Percentiles rank a stretch among this genome's conserved stretches.
phyloP scores from a whole-genome alignment of 441 rosid species.

The Cnidoscolus chayamansa region DNA sequence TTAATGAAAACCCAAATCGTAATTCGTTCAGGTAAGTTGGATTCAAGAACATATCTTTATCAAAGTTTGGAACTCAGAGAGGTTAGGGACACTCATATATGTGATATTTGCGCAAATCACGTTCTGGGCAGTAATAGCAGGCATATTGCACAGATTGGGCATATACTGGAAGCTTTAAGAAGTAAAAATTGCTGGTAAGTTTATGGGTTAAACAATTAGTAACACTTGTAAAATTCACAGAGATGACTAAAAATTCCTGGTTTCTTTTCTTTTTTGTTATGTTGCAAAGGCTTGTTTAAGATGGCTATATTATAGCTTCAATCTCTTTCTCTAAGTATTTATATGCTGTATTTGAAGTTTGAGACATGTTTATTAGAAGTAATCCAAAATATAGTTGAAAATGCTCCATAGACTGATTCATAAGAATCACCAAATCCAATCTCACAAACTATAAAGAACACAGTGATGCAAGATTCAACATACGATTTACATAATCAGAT shows the following conservation, averaged over 20 bases:
- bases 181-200: not conserved
- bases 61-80: slow-evolving; percentile 51
- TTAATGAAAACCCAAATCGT: too few relatives aligned
- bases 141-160: slow-evolving; percentile 51
- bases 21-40: slow-evolving; percentile 43
- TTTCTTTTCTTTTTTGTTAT: not conserved
- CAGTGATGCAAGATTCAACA: too few relatives aligned
- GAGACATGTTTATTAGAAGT: too few relatives aligned
- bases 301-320: not conserved
- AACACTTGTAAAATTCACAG: slow-evolving; percentile 6
- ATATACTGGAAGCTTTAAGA: slow-evolving; percentile 62
- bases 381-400: too few relatives aligned
- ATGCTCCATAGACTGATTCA: too few relatives aligned
- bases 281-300: not conserved
- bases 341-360: not conserved
- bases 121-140: slow-evolving; percentile 55
- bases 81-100: slow-evolving; percentile 50
- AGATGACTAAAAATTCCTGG: not conserved
- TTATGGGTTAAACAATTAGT: not conserved
- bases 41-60: slow-evolving; percentile 51
- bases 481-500: too few relatives aligned
- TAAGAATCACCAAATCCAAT: too few relatives aligned
- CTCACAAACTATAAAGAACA: too few relatives aligned
- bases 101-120: slow-evolving; percentile 52
- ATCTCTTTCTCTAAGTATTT: not conserved